These are phyloP conservation scores for Nicotiana attenuata DNA, from an alignment of 257 asterid species.

Conservation along the genomic window DNA sequence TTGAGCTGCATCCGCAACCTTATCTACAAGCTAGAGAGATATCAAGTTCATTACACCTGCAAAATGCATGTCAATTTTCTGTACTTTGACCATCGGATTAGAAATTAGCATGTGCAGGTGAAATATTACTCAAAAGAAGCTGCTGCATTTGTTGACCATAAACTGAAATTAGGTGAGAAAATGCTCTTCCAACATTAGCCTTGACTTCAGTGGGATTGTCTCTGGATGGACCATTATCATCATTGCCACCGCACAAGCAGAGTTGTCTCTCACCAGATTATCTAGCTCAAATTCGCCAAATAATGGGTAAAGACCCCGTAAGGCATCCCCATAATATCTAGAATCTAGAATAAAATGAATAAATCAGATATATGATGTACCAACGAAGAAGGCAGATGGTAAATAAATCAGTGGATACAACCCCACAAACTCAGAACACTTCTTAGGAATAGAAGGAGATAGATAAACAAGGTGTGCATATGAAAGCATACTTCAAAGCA, in stretches of 20 bases:
- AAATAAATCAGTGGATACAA: not conserved
- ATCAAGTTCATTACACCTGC: no score
- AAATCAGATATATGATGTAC: not conserved
- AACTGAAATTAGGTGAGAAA: constrained; percentile 75
- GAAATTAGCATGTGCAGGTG: constrained; percentile 61
- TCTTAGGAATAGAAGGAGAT: constrained; percentile 4
- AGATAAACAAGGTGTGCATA: no score
- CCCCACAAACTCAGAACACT: not conserved
- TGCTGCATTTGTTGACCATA: constrained; percentile 89
- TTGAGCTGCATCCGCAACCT: no score
- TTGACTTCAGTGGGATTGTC: constrained; percentile 77
- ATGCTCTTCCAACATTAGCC: constrained; percentile 78
- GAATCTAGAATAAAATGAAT: constrained; percentile 34
- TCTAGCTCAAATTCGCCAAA: constrained; percentile 90
- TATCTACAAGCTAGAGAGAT: no score
- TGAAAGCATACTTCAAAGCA: no score
- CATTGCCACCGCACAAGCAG: constrained; percentile 98
- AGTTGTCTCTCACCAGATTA: constrained; percentile 93
- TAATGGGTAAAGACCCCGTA: constrained; percentile 69
- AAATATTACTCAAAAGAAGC: constrained; percentile 66
- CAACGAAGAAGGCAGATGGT: not conserved
- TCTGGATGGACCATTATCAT: constrained; percentile 89
- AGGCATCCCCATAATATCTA: constrained; percentile 41
- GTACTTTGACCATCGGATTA: no score
- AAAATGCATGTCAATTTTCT: no score